Percentiles rank a stretch among this genome's conserved stretches.
These are phyloP conservation scores for Pseudogymnoascus sp. DNA, from an alignment of 2,329 filamentous ascomycete genomes.

Conservation along the genomic window DNA sequence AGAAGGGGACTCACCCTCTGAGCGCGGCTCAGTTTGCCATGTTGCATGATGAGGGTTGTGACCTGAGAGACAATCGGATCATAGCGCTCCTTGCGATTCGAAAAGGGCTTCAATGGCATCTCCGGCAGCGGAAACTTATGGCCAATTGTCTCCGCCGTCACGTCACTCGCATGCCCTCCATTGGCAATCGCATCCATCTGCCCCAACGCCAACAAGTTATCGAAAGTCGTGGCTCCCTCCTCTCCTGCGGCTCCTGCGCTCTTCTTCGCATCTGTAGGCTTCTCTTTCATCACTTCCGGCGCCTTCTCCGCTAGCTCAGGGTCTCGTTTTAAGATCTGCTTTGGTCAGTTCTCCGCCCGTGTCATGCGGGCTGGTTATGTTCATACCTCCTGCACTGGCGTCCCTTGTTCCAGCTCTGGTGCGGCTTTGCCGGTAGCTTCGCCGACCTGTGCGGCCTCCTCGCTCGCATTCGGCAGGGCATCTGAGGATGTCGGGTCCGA, in stretches of 20 bases:
- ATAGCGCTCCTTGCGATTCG: conserved; percentile 70
- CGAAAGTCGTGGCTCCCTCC: conserved; percentile 24
- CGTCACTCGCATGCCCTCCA: conserved; percentile 19
- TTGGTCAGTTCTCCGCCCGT: conserved; percentile 14
- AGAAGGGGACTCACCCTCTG: conserved; percentile 55
- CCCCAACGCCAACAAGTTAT: conserved; percentile 24
- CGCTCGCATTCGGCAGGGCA: conserved; percentile 50
- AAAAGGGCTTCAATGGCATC: conserved; percentile 52
- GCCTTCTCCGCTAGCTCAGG: conserved; percentile 52
- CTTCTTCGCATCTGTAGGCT: conserved; percentile 32
- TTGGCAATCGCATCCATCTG: conserved; percentile 24
- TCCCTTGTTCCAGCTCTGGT: conserved; percentile 57
- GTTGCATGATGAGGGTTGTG: conserved; percentile 81
- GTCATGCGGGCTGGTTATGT: not conserved
- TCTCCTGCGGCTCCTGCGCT: conserved; percentile 19
- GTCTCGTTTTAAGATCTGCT: conserved; percentile 55
- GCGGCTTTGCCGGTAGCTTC: conserved; percentile 47
- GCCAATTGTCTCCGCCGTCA: conserved; percentile 15
- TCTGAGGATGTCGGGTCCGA: conserved; percentile 41
- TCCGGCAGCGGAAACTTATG: conserved; percentile 66
- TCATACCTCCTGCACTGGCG: conserved; percentile 56
- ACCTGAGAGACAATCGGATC: conserved; percentile 79
- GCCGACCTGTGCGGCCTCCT: conserved; percentile 54
- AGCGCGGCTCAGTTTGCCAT: conserved; percentile 86
- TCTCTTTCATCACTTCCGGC: conserved; percentile 58